Evolutionary conservation across 176 grass and related monocot species (phyloP), one percentile per base, ranked within the genome.

Genomic region (Carex cristatella): DNA sequence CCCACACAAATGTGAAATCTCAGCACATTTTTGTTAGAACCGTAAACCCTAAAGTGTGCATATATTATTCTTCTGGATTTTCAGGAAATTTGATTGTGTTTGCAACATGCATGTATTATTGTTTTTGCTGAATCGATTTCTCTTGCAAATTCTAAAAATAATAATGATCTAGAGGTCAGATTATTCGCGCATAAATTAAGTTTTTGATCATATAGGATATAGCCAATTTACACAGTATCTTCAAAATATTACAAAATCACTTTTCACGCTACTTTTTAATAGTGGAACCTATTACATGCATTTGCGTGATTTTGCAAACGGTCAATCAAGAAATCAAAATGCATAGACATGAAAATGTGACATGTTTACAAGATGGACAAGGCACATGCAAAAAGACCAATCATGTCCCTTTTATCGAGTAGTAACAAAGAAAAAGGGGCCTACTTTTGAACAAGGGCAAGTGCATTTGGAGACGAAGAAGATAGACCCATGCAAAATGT

Each of bases 341-440:
- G 2, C 69, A 73, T 16, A 11, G 42, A 48, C 40, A 73, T 3
- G 42, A 73, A 10, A 74, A 44, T 69, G 66, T 69, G 66, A 40
- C 66, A 61, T 61, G 58, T 18, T 19, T 61, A 61, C 16, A 40
- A 73, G 69, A 73, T 7, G 16, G 42, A 51, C 18, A 74, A 74
- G 40, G 70, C 70, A 74, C 70, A 74, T 74, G 70, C 70, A 74
- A 49, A 74, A 74, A 4, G 40, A 74, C 42, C 42, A 74, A 74
- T 73, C 69, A 73, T 73, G 3, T 10, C n/a, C 23, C 11, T 10
- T 27, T 74, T 42, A 74, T 74, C 70, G 11, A 51, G 69, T 72
- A 51, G 69, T 72, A 72, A 19, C 63, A 31, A 65, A 3, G 16
- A 23, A 42, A 72, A 23, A 46, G 14, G 69, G 18, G 18, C 18